phyloP scores from a whole-genome alignment of 441 rosid species.

The Isatis lusitanica region DNA sequence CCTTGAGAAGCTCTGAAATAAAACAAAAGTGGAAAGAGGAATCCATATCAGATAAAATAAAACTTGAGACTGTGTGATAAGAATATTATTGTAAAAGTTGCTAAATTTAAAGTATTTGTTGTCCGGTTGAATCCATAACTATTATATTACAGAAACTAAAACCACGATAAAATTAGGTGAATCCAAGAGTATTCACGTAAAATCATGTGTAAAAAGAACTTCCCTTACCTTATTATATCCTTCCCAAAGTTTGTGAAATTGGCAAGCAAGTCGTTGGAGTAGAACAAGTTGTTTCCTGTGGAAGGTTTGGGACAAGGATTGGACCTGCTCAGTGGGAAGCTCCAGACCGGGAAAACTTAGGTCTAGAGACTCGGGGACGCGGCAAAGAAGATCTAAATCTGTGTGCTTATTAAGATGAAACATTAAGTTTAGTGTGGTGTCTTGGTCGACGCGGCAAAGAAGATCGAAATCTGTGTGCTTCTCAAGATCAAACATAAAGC shows the following conservation, averaged over 20 bases:
- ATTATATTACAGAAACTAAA: too few relatives aligned
- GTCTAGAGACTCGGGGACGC: background rate
- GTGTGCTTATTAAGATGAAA: background rate
- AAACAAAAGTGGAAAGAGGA: background rate
- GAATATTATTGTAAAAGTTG: too few relatives aligned
- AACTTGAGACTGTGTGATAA: too few relatives aligned
- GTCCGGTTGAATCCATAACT: too few relatives aligned
- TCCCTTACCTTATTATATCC: conserved; percentile 24
- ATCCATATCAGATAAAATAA: background rate
- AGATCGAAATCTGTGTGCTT: background rate
- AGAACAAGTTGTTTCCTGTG: background rate
- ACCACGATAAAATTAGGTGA: too few relatives aligned
- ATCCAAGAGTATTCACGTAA: too few relatives aligned
- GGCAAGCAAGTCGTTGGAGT: background rate
- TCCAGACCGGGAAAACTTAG: conserved; percentile 11
- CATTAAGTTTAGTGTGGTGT: background rate
- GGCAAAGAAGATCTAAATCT: background rate
- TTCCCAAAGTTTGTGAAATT: conserved; percentile 16
- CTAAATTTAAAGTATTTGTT: too few relatives aligned
- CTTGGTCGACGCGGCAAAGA: background rate
- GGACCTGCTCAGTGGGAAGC: background rate
- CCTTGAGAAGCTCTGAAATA: background rate
- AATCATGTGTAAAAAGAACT: too few relatives aligned
- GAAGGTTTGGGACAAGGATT: background rate
- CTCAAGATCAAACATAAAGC: background rate